These are phyloP conservation scores for Durusdinium trenchii DNA, from an alignment of 73 alveolate species.

Conservation along the genomic window DNA sequence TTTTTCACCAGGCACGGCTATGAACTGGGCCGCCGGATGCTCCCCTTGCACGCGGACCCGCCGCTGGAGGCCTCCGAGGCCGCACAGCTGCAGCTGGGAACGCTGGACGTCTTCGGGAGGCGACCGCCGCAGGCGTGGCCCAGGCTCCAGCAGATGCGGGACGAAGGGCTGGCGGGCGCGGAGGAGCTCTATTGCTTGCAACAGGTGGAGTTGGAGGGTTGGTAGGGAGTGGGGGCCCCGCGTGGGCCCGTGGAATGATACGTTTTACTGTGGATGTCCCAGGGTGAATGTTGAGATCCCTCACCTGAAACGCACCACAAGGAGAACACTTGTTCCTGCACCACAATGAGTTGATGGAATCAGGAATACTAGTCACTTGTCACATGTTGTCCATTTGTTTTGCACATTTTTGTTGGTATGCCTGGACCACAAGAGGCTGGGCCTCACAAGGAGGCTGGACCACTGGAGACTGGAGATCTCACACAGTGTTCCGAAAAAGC, in stretches of 20 bases:
- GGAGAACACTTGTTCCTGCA: too few relatives aligned
- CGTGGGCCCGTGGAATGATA: not conserved
- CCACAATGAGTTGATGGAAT: too few relatives aligned
- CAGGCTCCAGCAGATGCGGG: not conserved
- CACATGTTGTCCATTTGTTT: too few relatives aligned
- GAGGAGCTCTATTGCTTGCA: conserved; percentile 12
- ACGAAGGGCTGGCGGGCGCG: not conserved
- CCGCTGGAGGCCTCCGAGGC: not conserved
- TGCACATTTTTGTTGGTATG: too few relatives aligned
- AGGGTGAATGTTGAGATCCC: too few relatives aligned
- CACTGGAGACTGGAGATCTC: too few relatives aligned
- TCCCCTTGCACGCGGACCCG: conserved; percentile 46
- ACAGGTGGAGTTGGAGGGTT: not conserved
- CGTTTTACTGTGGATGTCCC: not conserved
- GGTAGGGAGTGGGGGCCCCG: not conserved
- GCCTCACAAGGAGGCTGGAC: too few relatives aligned
- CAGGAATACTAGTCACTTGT: too few relatives aligned
- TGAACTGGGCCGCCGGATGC: conserved; percentile 59
- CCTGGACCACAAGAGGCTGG: too few relatives aligned
- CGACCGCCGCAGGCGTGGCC: not conserved
- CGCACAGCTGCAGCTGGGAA: not conserved
- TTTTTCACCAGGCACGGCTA: conserved; percentile 19
- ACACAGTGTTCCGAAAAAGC: too few relatives aligned
- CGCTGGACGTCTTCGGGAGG: conserved; percentile 42
- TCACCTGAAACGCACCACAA: too few relatives aligned